These are phyloP conservation scores for Selenicereus undatus DNA, from an alignment of 148 eudicot genomes.

Conservation along the genomic window DNA sequence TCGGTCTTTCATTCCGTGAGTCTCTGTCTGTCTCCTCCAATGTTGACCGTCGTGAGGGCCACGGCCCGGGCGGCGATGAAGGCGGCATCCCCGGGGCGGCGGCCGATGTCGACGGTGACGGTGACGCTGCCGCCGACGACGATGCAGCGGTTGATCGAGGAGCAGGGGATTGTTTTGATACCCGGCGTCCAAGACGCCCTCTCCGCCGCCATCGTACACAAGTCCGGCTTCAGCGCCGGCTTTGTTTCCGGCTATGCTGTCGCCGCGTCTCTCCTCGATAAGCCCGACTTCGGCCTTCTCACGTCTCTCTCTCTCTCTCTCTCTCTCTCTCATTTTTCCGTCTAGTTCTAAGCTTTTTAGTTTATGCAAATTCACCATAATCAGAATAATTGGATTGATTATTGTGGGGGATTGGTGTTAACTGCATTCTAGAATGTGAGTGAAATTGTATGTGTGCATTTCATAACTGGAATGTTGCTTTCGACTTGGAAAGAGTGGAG, in stretches of 20 bases:
- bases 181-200: background rate
- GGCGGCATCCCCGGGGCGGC: background rate
- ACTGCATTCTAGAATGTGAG: background rate
- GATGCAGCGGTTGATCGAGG: background rate
- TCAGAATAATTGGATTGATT: background rate
- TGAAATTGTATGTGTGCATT: background rate
- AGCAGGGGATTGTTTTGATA: background rate
- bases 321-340: background rate
- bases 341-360: background rate
- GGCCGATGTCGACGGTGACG: background rate
- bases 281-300: slow-evolving; percentile 6
- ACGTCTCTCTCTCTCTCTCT: background rate
- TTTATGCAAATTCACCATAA: background rate
- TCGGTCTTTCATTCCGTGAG: background rate
- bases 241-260: background rate
- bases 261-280: background rate
- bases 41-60: background rate
- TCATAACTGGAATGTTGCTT: background rate
- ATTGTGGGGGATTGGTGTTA: background rate
- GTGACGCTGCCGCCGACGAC: background rate
- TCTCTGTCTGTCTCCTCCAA: background rate
- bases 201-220: background rate
- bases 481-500: background rate
- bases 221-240: slow-evolving; percentile 4
- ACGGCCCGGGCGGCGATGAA: background rate